phyloP scores from a whole-genome alignment of 257 asterid species.

The Nicotiana obtusifolia region DNA sequence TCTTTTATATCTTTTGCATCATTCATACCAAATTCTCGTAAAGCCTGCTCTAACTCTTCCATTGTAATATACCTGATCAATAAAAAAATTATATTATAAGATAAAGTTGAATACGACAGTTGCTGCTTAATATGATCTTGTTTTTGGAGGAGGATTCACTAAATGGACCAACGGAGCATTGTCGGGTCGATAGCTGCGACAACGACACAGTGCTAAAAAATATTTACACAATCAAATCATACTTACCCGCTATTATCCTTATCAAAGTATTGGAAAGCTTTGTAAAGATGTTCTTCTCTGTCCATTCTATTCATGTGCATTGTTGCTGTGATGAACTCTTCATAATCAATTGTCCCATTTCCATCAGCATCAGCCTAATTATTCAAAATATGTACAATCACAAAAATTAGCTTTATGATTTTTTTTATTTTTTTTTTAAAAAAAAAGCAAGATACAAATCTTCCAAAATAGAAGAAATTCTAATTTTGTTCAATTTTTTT shows the following conservation, averaged over 20 bases:
- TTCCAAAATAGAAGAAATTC: background rate
- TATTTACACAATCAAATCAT: background rate
- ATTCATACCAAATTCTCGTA: constrained; percentile 54
- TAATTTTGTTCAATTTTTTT: too few species aligned
- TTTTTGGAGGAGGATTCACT: too few species aligned
- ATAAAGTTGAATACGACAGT: too few species aligned
- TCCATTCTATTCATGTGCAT: constrained; percentile 63
- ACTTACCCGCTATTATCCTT: constrained; percentile 53
- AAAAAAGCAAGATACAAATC: background rate
- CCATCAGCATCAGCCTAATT: constrained; percentile 60
- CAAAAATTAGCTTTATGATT: background rate
- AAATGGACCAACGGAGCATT: too few species aligned
- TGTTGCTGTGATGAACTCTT: constrained; percentile 64
- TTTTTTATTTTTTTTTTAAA: too few species aligned
- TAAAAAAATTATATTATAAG: background rate
- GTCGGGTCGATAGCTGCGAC: too few species aligned
- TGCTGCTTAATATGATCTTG: too few species aligned
- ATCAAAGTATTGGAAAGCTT: constrained; percentile 58
- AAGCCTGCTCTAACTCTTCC: constrained; percentile 76
- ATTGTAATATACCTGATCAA: constrained; percentile 49
- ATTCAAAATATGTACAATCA: background rate
- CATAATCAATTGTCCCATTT: constrained; percentile 55
- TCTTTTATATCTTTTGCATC: constrained; percentile 53
- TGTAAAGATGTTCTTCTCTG: constrained; percentile 63
- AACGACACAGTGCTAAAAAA: background rate